A percentile compares a stretch with the other conserved stretches of the same genome.
phyloP scores from a whole-genome alignment of 1,139 yeast species.

The Saccharomycopsis hybrid region DNA sequence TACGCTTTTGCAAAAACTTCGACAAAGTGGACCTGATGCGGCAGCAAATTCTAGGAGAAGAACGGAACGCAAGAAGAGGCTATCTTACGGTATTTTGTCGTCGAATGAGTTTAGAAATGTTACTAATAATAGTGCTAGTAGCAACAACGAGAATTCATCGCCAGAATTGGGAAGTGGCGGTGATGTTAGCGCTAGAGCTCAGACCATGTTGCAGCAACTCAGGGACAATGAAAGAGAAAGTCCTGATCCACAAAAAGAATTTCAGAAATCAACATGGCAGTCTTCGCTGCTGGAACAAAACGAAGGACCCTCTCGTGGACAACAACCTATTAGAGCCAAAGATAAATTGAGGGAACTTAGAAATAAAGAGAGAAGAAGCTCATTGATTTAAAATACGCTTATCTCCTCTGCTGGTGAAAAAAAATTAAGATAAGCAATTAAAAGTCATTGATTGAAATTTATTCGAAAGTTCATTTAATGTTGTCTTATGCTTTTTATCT shows the following conservation, averaged over 20 bases:
- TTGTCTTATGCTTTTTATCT: too few species aligned
- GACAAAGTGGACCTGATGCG: constrained; percentile 18
- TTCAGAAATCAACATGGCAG: background rate
- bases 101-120: background rate
- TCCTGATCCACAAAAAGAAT: background rate
- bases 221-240: constrained; percentile 33
- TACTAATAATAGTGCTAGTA: background rate
- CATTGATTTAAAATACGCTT: too few species aligned
- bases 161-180: constrained; percentile 21
- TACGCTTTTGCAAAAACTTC: constrained; percentile 19
- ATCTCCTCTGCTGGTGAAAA: too few species aligned
- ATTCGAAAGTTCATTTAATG: too few species aligned
- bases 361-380: constrained; percentile 9
- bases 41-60: constrained; percentile 1
- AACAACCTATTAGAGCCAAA: constrained; percentile 15
- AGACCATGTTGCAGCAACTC: constrained; percentile 51
- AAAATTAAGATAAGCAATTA: too few species aligned
- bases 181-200: constrained; percentile 54
- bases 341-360: constrained; percentile 18
- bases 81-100: constrained; percentile 5
- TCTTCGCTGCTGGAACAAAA: too few species aligned
- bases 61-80: constrained; percentile 7
- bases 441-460: too few species aligned
- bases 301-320: too few species aligned
- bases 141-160: background rate